Conservation (phyloP, 805 yeast species). For the Aciculoconidium aculeatum region DNA sequence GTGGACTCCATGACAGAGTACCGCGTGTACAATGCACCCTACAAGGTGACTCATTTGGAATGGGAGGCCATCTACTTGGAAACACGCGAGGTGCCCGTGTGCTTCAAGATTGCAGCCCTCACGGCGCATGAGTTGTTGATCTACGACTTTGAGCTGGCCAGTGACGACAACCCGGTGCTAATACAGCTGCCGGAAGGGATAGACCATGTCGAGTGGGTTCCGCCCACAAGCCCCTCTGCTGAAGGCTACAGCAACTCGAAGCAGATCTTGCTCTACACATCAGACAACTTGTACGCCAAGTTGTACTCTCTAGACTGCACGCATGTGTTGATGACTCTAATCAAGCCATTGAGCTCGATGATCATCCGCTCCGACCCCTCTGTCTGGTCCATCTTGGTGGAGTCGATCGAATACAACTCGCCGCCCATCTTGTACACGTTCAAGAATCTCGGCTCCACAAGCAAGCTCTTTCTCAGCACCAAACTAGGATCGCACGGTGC, state of each 20-base stretch:
- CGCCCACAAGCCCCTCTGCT: conserved; percentile 10
- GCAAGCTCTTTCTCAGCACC: conserved; percentile 14
- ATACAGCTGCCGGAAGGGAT: conserved; percentile 30
- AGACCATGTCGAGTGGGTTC: conserved; percentile 30
- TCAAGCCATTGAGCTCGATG: conserved; percentile 24
- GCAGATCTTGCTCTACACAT: conserved; percentile 29
- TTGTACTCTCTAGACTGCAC: conserved; percentile 35
- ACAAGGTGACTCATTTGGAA: conserved; percentile 8
- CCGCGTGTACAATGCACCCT: conserved; percentile 3
- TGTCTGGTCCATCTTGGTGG: conserved; percentile 30
- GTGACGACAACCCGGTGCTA: conserved; percentile 20
- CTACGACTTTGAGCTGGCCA: conserved; percentile 4
- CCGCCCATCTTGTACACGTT: conserved; percentile 21
- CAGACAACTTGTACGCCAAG: conserved; percentile 19
- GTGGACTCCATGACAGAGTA: no score
- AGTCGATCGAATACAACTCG: conserved; percentile 15
- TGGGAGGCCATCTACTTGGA: conserved; percentile 21
- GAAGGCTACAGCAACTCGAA: conserved; percentile 27
- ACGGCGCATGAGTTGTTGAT: conserved; percentile 1
- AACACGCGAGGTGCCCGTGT: conserved; percentile 1
- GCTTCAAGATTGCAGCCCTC: conserved; percentile 28
- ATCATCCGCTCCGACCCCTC: conserved; percentile 14
- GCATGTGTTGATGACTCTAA: conserved; percentile 23
- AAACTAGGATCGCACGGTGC: conserved; percentile 2
- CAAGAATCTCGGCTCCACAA: conserved; percentile 26